Percentiles rank a stretch among this genome's conserved stretches.
These are phyloP conservation scores for Trichophyton verrucosum DNA, from an alignment of 2,329 filamentous ascomycete species.

Conservation along the genomic window DNA sequence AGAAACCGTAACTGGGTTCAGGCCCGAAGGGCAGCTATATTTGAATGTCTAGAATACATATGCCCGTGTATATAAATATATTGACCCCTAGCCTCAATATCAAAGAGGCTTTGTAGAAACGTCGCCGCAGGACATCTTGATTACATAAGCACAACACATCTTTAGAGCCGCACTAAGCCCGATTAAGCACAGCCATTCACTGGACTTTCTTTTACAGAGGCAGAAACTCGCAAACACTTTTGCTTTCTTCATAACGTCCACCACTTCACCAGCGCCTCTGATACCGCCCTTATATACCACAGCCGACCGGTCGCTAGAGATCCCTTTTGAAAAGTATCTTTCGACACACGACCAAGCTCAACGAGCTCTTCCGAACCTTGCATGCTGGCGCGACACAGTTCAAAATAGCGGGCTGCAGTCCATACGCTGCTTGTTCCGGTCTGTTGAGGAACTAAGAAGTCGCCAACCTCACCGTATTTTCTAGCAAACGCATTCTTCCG, in stretches of 20 bases:
- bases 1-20: no score
- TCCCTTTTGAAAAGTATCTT: not conserved
- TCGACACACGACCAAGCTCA: not conserved
- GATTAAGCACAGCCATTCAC: not conserved
- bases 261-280: no score
- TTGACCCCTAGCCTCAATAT: not conserved
- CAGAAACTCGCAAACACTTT: not conserved
- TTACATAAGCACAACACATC: not conserved
- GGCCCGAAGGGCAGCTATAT: no score
- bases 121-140: not conserved
- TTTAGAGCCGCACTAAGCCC: constrained; percentile 1
- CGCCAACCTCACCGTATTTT: not conserved
- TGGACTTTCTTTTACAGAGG: not conserved
- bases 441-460: not conserved
- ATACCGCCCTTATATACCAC: not conserved
- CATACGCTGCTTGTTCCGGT: constrained; percentile 3
- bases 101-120: not conserved
- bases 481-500: not conserved
- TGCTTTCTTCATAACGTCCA: not conserved
- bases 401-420: constrained; percentile 4
- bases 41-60: no score
- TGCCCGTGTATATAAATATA: no score
- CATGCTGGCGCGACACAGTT: not conserved
- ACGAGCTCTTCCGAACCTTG: not conserved
- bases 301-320: not conserved